A percentile compares a stretch with the other conserved stretches of the same genome.
Conservation (phyloP, 441 rosid genomes). For the Oxalis stricta region DNA sequence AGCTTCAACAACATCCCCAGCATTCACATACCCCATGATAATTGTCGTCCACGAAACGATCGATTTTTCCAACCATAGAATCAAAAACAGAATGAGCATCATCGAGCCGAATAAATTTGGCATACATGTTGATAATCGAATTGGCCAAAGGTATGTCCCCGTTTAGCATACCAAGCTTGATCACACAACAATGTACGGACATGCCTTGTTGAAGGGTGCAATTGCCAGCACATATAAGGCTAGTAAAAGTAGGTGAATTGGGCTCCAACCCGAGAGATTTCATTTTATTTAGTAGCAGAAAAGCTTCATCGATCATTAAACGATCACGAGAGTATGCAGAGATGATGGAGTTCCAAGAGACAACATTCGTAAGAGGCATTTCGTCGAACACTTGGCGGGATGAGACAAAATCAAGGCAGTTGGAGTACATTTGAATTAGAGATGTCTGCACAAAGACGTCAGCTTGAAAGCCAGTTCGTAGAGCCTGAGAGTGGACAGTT, state of each 20-base stretch:
- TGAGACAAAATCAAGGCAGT: not conserved
- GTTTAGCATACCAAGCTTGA: slow-evolving; percentile 14
- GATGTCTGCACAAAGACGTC: slow-evolving; percentile 13
- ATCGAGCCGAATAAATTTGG: slow-evolving; percentile 6
- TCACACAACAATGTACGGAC: slow-evolving; percentile 16
- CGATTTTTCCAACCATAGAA: slow-evolving; percentile 11
- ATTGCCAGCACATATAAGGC: slow-evolving; percentile 5
- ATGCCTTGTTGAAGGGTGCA: slow-evolving; percentile 14
- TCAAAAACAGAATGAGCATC: slow-evolving; percentile 17
- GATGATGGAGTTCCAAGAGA: slow-evolving; percentile 19
- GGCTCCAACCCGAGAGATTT: slow-evolving; percentile 11
- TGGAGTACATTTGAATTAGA: slow-evolving; percentile 16
- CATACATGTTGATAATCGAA: slow-evolving; percentile 17
- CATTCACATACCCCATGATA: slow-evolving; percentile 12
- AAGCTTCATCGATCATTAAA: slow-evolving; percentile 7
- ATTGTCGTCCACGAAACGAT: slow-evolving; percentile 21
- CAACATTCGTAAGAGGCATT: slow-evolving; percentile 13
- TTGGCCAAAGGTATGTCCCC: slow-evolving; percentile 15
- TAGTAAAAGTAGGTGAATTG: slow-evolving; percentile 11
- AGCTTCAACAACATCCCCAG: slow-evolving; percentile 14
- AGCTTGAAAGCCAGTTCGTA: slow-evolving; percentile 10
- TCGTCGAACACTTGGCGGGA: slow-evolving; percentile 17
- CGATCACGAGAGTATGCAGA: slow-evolving; percentile 14
- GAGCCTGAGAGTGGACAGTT: slow-evolving; percentile 6
- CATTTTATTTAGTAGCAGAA: slow-evolving; percentile 7